These are phyloP conservation scores for Scleroderma citrinum DNA, from an alignment of 768 basidiomycete genomes.

Conservation along the genomic window DNA sequence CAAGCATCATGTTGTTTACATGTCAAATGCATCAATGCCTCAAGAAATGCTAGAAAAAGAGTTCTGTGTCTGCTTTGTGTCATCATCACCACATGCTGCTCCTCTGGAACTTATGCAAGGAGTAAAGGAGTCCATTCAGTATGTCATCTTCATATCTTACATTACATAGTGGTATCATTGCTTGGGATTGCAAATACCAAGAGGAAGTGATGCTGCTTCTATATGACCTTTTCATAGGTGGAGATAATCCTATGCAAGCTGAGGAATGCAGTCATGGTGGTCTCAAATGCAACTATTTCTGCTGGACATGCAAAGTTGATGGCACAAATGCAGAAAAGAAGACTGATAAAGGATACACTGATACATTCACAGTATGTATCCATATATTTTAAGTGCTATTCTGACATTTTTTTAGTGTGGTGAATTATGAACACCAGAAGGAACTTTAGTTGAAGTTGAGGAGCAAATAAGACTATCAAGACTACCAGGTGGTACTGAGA, in stretches of 20 bases:
- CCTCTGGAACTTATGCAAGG: slow-evolving; percentile 30
- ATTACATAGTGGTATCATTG: slow-evolving; percentile 4
- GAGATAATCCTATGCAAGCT: slow-evolving; percentile 35
- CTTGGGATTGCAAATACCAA: slow-evolving; percentile 18
- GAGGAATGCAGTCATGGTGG: slow-evolving; percentile 30
- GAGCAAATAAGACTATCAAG: not conserved
- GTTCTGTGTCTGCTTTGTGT: slow-evolving; percentile 24
- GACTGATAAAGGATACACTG: slow-evolving; percentile 20
- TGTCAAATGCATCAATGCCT: slow-evolving; percentile 28
- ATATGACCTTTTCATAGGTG: slow-evolving; percentile 16
- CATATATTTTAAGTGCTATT: not conserved
- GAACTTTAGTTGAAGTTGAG: not conserved
- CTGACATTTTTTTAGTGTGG: not conserved
- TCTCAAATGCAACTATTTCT: slow-evolving; percentile 27
- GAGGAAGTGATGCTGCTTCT: slow-evolving; percentile 21
- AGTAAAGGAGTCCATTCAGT: slow-evolving; percentile 24
- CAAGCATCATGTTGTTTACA: slow-evolving; percentile 29
- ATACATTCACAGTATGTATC: slow-evolving; percentile 15
- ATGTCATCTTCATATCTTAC: slow-evolving; percentile 1
- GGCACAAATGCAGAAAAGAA: slow-evolving; percentile 19
- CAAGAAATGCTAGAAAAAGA: slow-evolving; percentile 27
- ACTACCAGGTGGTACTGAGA: not conserved
- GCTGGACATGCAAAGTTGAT: slow-evolving; percentile 28
- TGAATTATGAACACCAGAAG: not conserved
- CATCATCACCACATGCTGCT: slow-evolving; percentile 29